Percentiles rank a stretch among this genome's conserved stretches.
Conservation (phyloP, 305 asterid species). For the Solanum chacoense region DNA sequence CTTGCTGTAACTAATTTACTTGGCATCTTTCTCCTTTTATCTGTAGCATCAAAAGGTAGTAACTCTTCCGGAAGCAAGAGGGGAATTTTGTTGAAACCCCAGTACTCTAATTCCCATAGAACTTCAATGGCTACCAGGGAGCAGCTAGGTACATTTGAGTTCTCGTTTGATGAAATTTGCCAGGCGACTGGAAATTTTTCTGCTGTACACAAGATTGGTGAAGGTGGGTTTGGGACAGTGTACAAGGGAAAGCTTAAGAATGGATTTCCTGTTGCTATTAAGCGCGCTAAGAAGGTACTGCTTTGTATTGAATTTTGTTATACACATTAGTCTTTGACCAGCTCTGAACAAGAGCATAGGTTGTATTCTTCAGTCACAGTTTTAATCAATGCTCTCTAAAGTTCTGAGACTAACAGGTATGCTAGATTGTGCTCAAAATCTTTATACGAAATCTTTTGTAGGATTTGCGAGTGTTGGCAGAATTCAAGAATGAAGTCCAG, state of each 20-base stretch:
- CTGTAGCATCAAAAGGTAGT: not conserved
- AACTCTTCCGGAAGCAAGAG: not conserved
- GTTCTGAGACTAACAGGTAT: not conserved
- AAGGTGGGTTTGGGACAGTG: not conserved
- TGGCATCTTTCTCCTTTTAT: not conserved
- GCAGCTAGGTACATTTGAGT: not conserved
- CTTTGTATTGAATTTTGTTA: not conserved
- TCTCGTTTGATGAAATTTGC: not conserved
- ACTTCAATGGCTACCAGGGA: not conserved
- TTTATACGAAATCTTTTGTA: not conserved
- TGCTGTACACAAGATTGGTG: not conserved
- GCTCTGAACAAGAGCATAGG: not conserved
- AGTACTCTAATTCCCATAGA: not conserved
- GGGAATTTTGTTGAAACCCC: not conserved
- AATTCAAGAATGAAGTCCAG: slow-evolving; percentile 47
- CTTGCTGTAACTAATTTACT: not conserved
- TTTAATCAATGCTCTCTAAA: not conserved
- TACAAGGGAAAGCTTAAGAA: slow-evolving; percentile 22
- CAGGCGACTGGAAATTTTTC: not conserved
- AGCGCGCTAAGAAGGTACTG: slow-evolving; percentile 46
- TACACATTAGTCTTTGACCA: not conserved
- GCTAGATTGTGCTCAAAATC: not conserved
- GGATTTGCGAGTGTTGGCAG: slow-evolving; percentile 25
- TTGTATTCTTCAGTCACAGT: not conserved
- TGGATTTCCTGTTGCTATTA: slow-evolving; percentile 41